A percentile compares a stretch with the other conserved stretches of the same genome.
These are phyloP conservation scores for Closterium sp. DNA, from an alignment of 139 green algal species.

Conservation along the genomic window DNA sequence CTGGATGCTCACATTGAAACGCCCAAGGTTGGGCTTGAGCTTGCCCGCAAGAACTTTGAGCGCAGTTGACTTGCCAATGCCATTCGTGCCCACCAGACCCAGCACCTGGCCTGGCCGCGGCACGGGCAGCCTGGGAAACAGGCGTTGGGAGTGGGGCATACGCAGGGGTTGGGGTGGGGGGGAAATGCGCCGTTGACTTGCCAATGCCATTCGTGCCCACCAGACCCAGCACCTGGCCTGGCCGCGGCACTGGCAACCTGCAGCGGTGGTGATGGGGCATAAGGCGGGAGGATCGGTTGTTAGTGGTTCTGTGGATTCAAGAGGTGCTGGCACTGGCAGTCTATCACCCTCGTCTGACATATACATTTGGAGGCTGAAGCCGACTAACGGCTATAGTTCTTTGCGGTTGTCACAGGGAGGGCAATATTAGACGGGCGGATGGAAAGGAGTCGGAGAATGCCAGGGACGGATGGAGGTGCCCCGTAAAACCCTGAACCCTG, in stretches of 20 bases:
- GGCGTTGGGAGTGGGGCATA: no score
- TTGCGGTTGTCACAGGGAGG: neutral
- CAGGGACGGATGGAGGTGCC: neutral
- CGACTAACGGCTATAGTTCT: neutral
- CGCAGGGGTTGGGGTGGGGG: no score
- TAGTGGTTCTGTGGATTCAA: neutral
- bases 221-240: conserved; percentile 94
- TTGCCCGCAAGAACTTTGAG: conserved; percentile 97
- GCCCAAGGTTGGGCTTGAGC: conserved; percentile 97
- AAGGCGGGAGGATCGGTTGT: neutral
- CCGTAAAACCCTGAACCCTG: neutral
- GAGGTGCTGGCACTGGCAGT: neutral
- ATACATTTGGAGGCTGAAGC: neutral
- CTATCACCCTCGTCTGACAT: neutral
- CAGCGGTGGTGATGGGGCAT: neutral
- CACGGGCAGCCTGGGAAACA: conserved; percentile 80
- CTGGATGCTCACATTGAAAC: conserved; percentile 71
- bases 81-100: conserved; percentile 96
- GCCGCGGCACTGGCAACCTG: conserved; percentile 79
- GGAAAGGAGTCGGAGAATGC: neutral
- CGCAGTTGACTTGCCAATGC: conserved; percentile 97
- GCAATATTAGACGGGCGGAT: neutral
- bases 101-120: conserved; percentile 92
- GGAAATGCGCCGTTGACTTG: no score
- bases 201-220: conserved; percentile 98